A percentile compares a stretch with the other conserved stretches of the same genome.
Conservation (phyloP, 352 stramenopile genomes). For the Aphanomyces stellatus region DNA sequence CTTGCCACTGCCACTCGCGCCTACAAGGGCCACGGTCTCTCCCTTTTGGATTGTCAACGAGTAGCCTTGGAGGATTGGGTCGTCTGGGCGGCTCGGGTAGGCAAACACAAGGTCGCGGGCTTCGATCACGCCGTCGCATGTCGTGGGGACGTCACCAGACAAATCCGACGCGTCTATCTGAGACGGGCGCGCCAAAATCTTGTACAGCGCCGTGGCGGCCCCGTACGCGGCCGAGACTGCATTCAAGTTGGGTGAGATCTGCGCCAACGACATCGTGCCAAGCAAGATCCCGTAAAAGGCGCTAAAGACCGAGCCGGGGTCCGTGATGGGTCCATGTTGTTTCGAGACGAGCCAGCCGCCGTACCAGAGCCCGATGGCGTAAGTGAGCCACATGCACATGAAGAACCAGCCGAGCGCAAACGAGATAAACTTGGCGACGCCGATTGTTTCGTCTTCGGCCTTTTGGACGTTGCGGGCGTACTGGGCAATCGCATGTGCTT, state of each 20-base stretch:
- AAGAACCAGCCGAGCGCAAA: slow-evolving; percentile 32
- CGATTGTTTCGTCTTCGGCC: slow-evolving; percentile 30
- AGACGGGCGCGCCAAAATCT: slow-evolving; percentile 40
- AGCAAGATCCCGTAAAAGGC: slow-evolving; percentile 42
- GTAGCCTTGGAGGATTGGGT: slow-evolving; percentile 19
- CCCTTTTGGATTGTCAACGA: slow-evolving; percentile 27
- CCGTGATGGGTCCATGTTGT: not conserved
- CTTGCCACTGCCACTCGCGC: slow-evolving; percentile 39
- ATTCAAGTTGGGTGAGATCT: slow-evolving; percentile 40
- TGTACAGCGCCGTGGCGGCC: slow-evolving; percentile 31
- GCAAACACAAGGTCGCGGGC: slow-evolving; percentile 58
- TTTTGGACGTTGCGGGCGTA: slow-evolving; percentile 27
- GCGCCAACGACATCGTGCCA: slow-evolving; percentile 28
- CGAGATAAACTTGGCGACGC: slow-evolving; percentile 27
- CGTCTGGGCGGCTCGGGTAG: slow-evolving; percentile 55
- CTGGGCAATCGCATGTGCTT: slow-evolving; percentile 32
- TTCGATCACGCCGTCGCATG: slow-evolving; percentile 36
- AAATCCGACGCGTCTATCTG: slow-evolving; percentile 38
- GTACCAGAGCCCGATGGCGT: slow-evolving; percentile 43
- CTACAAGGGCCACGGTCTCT: slow-evolving; percentile 33
- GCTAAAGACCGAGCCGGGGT: slow-evolving; percentile 31
- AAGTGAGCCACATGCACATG: slow-evolving; percentile 40
- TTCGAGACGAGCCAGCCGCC: slow-evolving; percentile 34
- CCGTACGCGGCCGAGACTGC: slow-evolving; percentile 31
- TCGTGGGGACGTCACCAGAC: slow-evolving; percentile 28